A percentile compares a stretch with the other conserved stretches of the same genome.
Conservation (phyloP, 495 filamentous ascomycete genomes). For the Baudoinia panamericana region DNA sequence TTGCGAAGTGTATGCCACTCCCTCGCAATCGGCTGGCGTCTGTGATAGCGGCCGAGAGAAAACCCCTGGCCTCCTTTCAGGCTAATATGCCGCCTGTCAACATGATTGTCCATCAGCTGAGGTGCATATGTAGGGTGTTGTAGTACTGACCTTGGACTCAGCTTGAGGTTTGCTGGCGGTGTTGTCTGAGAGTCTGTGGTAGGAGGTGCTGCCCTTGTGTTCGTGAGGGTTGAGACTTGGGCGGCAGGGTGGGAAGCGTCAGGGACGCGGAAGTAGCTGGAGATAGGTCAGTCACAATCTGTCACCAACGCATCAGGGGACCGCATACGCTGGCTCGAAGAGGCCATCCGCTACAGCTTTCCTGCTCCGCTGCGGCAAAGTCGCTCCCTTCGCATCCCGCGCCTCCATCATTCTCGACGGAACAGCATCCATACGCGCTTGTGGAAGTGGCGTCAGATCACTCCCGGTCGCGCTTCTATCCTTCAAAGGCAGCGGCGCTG, state of each 20-base stretch:
- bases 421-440: no score
- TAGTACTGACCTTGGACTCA: no score
- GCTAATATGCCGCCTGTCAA: conserved; percentile 20
- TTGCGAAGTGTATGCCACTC: conserved; percentile 54
- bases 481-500: no score
- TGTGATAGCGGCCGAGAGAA: conserved; percentile 21
- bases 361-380: background rate
- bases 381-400: no score
- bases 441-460: no score
- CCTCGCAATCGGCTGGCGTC: conserved; percentile 37
- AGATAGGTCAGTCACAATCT: background rate
- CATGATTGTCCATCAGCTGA: conserved; percentile 19
- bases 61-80: conserved; percentile 19
- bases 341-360: no score
- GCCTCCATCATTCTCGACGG: no score
- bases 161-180: no score
- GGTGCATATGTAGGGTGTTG: no score
- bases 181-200: no score
- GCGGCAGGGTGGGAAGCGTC: background rate
- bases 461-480: no score
- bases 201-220: conserved; percentile 11
- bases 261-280: conserved; percentile 4
- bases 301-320: background rate
- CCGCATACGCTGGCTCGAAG: conserved; percentile 5
- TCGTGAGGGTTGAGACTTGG: conserved; percentile 5